Conservation (phyloP, 1,284 basidiomycete genomes). For the Irpex lacteus region DNA sequence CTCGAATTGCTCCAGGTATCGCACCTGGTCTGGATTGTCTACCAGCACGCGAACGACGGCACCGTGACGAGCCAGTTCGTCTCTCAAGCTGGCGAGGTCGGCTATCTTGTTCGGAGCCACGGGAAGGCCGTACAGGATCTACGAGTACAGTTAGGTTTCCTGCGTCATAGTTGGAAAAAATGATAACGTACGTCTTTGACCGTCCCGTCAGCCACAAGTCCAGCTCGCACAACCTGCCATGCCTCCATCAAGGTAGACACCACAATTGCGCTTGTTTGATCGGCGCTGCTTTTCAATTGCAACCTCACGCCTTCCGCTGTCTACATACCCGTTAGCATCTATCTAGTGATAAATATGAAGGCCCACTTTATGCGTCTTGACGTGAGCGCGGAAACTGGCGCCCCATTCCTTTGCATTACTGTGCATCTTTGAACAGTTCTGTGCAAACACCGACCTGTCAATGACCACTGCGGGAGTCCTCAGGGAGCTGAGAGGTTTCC, state of each 20-base stretch:
- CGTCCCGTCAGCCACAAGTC: constrained; percentile 69
- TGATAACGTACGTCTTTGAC: constrained; percentile 64
- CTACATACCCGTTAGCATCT: constrained; percentile 31
- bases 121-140: constrained; percentile 84
- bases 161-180: constrained; percentile 1
- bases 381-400: constrained; percentile 74
- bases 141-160: constrained; percentile 3
- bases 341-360: not conserved
- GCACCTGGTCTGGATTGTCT: constrained; percentile 74
- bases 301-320: constrained; percentile 71
- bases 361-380: constrained; percentile 79
- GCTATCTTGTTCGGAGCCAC: constrained; percentile 68
- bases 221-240: constrained; percentile 68
- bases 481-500: constrained; percentile 54
- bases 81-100: constrained; percentile 63
- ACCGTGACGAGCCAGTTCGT: constrained; percentile 49
- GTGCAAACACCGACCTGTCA: constrained; percentile 65
- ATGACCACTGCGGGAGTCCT: constrained; percentile 80
- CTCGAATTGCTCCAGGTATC: constrained; percentile 60
- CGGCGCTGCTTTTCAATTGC: constrained; percentile 57
- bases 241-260: constrained; percentile 83
- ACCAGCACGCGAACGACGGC: constrained; percentile 67
- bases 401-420: constrained; percentile 60
- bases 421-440: constrained; percentile 76
- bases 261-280: constrained; percentile 58